Evolutionary conservation across 2,329 filamentous ascomycete genomes (phyloP).

Genomic region (Sclerotinia borealis): DNA sequence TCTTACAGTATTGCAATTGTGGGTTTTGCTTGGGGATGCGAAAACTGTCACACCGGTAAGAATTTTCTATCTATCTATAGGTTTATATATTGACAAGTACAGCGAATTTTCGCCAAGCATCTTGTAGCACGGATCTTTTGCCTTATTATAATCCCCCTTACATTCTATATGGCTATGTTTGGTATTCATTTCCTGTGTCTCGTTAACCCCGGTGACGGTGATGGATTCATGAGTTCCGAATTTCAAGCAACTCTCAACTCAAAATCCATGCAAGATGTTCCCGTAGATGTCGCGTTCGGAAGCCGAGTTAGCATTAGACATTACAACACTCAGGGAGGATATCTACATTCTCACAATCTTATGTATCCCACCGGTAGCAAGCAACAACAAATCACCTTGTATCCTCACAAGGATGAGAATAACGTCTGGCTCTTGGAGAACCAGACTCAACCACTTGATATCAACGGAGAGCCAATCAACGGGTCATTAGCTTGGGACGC

Average conservation of each 20-base stretch:
- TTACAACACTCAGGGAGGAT: constrained; percentile 95
- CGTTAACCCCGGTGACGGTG: constrained; percentile 90
- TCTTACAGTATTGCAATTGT: constrained; percentile 86
- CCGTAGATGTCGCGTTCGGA: constrained; percentile 85
- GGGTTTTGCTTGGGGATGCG: constrained; percentile 86
- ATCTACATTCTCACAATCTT: constrained; percentile 90
- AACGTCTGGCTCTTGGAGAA: constrained; percentile 94
- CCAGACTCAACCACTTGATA: constrained; percentile 80
- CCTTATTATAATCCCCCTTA: constrained; percentile 78
- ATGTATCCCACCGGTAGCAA: constrained; percentile 98
- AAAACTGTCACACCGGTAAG: constrained; percentile 74
- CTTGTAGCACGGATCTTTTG: constrained; percentile 87
- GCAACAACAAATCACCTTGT: constrained; percentile 97
- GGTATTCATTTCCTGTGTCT: constrained; percentile 93
- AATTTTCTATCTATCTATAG: constrained; percentile 10
- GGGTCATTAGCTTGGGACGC: constrained; percentile 82
- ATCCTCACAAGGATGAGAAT: constrained; percentile 98
- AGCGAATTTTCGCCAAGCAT: constrained; percentile 87
- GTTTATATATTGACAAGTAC: constrained; percentile 24
- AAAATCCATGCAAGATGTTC: constrained; percentile 92
- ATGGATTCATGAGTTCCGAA: constrained; percentile 99
- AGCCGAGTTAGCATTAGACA: constrained; percentile 83
- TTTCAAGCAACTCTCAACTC: constrained; percentile 97
- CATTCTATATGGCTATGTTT: constrained; percentile 96
- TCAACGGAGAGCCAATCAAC: constrained; percentile 69